Conservation (phyloP, 257 asterid genomes). For the Scutellaria barbata region DNA sequence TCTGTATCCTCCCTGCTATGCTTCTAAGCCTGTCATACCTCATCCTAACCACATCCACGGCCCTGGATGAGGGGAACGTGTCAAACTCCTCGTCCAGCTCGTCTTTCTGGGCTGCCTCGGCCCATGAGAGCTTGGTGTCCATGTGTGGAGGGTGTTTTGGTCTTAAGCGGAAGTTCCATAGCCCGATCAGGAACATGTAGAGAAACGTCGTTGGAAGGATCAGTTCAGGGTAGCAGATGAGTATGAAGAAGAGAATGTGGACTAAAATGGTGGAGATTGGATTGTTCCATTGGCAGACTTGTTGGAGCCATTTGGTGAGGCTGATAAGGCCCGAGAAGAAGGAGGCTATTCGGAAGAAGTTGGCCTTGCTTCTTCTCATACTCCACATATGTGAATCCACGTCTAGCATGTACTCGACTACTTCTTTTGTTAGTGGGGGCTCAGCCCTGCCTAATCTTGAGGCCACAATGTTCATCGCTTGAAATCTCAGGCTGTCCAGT, state of each 20-base stretch:
- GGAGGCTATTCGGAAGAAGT: slow-evolving; percentile 57
- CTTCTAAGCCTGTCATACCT: slow-evolving; percentile 60
- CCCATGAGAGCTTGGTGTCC: slow-evolving; percentile 68
- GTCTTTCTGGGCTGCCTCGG: slow-evolving; percentile 60
- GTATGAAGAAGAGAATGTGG: slow-evolving; percentile 57
- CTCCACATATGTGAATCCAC: slow-evolving; percentile 81
- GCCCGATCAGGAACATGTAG: slow-evolving; percentile 60
- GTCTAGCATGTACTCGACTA: slow-evolving; percentile 79
- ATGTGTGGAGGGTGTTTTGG: slow-evolving; percentile 70
- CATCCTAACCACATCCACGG: slow-evolving; percentile 42
- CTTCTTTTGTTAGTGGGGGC: slow-evolving; percentile 71
- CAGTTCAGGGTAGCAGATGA: slow-evolving; percentile 61
- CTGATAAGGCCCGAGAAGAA: slow-evolving; percentile 53
- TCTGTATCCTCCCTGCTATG: slow-evolving; percentile 52
- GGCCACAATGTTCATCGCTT: slow-evolving; percentile 65
- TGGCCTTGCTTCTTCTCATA: slow-evolving; percentile 84
- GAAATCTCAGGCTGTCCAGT: slow-evolving; percentile 59
- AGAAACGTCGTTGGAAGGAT: slow-evolving; percentile 62
- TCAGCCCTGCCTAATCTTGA: slow-evolving; percentile 66
- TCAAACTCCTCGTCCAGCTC: slow-evolving; percentile 80
- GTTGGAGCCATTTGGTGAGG: slow-evolving; percentile 55
- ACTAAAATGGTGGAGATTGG: slow-evolving; percentile 57
- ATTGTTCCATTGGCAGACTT: slow-evolving; percentile 62
- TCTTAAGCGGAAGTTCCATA: slow-evolving; percentile 58
- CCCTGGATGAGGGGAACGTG: slow-evolving; percentile 57